Conservation (phyloP, 2,329 filamentous ascomycete species). For the Aureobasidium mangrovei region DNA sequence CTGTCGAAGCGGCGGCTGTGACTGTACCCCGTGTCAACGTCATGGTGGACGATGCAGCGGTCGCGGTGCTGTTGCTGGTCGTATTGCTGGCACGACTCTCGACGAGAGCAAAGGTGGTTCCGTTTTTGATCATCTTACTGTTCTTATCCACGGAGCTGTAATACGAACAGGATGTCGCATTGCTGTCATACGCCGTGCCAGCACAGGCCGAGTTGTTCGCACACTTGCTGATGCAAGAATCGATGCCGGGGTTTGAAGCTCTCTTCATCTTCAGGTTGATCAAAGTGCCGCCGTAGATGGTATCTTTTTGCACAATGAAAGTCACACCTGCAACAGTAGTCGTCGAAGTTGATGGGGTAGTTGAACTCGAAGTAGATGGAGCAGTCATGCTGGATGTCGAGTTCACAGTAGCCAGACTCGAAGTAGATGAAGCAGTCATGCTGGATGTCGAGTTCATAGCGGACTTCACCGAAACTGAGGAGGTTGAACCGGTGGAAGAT, state of each 20-base stretch:
- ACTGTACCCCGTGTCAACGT: not conserved
- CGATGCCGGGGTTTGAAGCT: not conserved
- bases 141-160: not conserved
- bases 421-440: not conserved
- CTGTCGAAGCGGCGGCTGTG: not conserved
- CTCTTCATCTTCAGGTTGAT: not conserved
- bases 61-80: not conserved
- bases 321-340: not conserved
- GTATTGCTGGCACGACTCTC: not conserved
- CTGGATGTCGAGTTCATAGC: not conserved
- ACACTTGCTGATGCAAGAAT: conserved; percentile 4
- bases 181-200: not conserved
- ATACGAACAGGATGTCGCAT: not conserved
- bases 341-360: not conserved
- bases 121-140: not conserved
- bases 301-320: not conserved
- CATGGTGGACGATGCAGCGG: not conserved
- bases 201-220: not conserved
- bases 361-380: not conserved
- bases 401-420: not conserved
- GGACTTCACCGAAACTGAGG: not conserved
- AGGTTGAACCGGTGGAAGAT: no score
- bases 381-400: not conserved
- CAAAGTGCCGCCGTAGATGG: not conserved
- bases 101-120: not conserved